Conservation (phyloP, 2,329 filamentous ascomycete genomes). For the Fonsecaea monophora region DNA sequence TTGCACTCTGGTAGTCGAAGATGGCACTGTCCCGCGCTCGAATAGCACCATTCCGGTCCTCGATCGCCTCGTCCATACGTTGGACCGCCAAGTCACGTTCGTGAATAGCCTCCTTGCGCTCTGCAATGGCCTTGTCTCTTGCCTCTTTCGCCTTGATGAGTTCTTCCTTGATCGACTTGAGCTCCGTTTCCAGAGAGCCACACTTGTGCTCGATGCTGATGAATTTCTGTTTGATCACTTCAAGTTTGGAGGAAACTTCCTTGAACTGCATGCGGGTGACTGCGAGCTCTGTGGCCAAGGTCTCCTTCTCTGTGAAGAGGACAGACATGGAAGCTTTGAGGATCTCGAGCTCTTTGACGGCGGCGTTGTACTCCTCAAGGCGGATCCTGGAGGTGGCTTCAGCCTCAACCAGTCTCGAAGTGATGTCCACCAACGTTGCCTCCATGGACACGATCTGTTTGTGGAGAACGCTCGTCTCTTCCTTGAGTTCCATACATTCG, state of each 20-base stretch:
- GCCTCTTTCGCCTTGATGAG: slow-evolving; percentile 1
- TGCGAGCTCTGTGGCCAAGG: neutral
- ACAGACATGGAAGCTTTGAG: neutral
- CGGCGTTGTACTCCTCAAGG: neutral
- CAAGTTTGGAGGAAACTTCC: neutral
- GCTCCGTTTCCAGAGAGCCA: neutral
- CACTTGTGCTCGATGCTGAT: slow-evolving; percentile 6
- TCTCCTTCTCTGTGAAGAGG: neutral
- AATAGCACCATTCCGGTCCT: neutral
- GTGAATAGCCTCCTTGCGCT: neutral
- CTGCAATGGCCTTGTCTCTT: neutral
- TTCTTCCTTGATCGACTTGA: slow-evolving; percentile 3
- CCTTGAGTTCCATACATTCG: neutral
- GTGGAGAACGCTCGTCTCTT: neutral
- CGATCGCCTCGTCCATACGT: slow-evolving; percentile 2
- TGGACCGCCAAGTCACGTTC: neutral
- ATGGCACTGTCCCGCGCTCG: slow-evolving; percentile 1
- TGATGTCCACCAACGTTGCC: neutral
- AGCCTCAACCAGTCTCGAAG: neutral
- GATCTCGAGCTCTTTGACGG: slow-evolving; percentile 1
- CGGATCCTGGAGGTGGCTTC: neutral
- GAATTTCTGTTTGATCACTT: slow-evolving; percentile 1
- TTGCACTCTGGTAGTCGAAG: slow-evolving; percentile 2
- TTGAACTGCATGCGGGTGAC: neutral
- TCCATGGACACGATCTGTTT: neutral